Conservation (phyloP, 1,284 basidiomycete species). For the Trametes versicolor region DNA sequence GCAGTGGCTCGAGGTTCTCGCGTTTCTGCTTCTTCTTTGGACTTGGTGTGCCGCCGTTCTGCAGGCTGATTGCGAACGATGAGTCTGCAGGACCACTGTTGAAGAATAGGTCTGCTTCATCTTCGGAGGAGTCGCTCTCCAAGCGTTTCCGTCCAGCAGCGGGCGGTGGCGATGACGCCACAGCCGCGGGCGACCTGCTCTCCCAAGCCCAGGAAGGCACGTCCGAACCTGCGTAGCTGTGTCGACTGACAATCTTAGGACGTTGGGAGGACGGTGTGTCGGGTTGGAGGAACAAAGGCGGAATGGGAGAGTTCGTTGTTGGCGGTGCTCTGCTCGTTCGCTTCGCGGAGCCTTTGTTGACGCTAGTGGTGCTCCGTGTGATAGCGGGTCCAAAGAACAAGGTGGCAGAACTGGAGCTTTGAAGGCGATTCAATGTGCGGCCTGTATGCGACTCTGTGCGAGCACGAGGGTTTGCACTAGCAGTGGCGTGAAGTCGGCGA, state of each 20-base stretch:
- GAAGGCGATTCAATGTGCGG: slow-evolving; percentile 46
- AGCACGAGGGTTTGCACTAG: slow-evolving; percentile 38
- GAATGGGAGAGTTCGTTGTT: slow-evolving; percentile 10
- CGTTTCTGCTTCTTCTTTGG: slow-evolving; percentile 56
- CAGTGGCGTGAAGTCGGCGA: slow-evolving; percentile 37
- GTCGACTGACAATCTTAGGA: slow-evolving; percentile 56
- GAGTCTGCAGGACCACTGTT: slow-evolving; percentile 49
- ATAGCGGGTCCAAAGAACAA: slow-evolving; percentile 80
- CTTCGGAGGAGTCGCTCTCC: slow-evolving; percentile 44
- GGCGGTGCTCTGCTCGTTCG: slow-evolving; percentile 28
- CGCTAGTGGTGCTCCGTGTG: slow-evolving; percentile 35
- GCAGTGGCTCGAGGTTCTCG: slow-evolving; percentile 51
- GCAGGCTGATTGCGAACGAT: slow-evolving; percentile 64
- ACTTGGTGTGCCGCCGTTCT: slow-evolving; percentile 63
- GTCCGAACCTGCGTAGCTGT: slow-evolving; percentile 63
- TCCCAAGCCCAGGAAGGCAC: slow-evolving; percentile 25
- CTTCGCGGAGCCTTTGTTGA: slow-evolving; percentile 33
- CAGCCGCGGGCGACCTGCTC: slow-evolving; percentile 28
- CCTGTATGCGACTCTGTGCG: slow-evolving; percentile 42
- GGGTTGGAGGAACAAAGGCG: slow-evolving; percentile 27
- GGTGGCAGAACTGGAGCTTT: slow-evolving; percentile 64
- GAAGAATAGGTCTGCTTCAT: slow-evolving; percentile 73
- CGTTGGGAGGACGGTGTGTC: slow-evolving; percentile 28
- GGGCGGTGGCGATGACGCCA: slow-evolving; percentile 34
- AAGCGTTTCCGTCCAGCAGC: slow-evolving; percentile 30